A percentile compares a stretch with the other conserved stretches of the same genome.
Evolutionary conservation across 2,329 filamentous ascomycete species (phyloP).

Genomic region (Diaporthe vexans): DNA sequence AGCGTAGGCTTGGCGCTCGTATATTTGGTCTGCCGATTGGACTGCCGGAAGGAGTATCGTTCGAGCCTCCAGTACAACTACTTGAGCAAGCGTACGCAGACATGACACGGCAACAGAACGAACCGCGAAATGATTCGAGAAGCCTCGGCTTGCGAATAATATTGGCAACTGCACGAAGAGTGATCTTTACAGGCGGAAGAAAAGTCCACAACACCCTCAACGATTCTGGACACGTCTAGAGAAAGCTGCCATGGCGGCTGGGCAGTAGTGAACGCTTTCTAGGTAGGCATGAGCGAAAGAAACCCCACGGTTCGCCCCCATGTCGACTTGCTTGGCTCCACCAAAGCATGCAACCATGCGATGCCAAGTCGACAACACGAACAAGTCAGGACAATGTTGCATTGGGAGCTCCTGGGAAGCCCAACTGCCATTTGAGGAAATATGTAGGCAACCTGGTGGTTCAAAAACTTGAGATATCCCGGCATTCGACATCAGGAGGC

Average conservation of each 20-base stretch:
- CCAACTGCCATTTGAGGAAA: neutral
- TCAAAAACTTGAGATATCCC: neutral
- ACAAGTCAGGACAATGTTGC: neutral
- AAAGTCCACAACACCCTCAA: neutral
- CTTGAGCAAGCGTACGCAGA: neutral
- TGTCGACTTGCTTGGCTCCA: slow-evolving; percentile 15
- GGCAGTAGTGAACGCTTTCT: neutral
- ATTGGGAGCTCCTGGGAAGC: neutral
- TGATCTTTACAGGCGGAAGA: neutral
- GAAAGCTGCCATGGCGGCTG: neutral
- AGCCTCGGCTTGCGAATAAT: too few relatives aligned
- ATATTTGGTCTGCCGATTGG: neutral
- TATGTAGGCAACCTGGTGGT: neutral
- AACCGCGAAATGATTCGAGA: neutral
- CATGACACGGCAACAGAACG: neutral
- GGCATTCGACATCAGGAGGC: too few relatives aligned
- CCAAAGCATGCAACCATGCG: slow-evolving; percentile 9
- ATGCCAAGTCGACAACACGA: slow-evolving; percentile 17
- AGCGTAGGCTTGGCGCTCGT: slow-evolving; percentile 4
- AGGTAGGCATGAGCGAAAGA: neutral
- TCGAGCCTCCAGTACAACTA: neutral
- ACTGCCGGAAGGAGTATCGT: slow-evolving; percentile 13
- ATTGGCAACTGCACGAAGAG: neutral
- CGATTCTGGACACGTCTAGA: neutral
- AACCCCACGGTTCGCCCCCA: neutral